These are phyloP conservation scores for Salisapilia sapeloensis DNA, from an alignment of 352 stramenopile genomes.

Conservation along the genomic window DNA sequence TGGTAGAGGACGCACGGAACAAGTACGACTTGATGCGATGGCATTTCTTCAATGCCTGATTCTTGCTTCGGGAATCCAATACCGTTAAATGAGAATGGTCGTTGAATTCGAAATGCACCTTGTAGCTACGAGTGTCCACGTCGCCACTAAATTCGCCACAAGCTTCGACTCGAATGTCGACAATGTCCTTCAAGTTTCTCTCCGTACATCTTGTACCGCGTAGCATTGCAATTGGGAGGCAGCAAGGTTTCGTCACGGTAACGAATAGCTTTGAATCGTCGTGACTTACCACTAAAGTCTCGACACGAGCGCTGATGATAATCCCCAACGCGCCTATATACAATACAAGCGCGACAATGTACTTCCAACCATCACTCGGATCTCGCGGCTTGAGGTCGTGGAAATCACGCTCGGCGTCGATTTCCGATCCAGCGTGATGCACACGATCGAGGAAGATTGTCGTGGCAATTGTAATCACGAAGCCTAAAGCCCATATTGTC, in stretches of 20 bases:
- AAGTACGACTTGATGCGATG: conserved; percentile 36
- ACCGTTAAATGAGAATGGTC: conserved; percentile 28
- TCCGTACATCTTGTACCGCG: conserved; percentile 20
- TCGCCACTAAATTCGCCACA: conserved; percentile 45
- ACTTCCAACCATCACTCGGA: conserved; percentile 53
- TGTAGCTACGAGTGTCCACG: conserved; percentile 47
- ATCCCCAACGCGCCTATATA: conserved; percentile 23
- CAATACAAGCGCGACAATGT: conserved; percentile 32
- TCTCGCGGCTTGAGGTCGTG: too few species aligned
- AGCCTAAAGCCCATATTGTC: conserved; percentile 32
- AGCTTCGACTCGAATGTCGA: conserved; percentile 43
- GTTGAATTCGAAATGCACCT: conserved; percentile 59
- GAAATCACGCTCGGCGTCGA: conserved; percentile 1
- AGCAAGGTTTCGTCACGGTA: conserved; percentile 31
- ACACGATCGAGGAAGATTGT: conserved; percentile 42
- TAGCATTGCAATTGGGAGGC: conserved; percentile 11
- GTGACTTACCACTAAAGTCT: conserved; percentile 44
- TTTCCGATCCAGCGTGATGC: conserved; percentile 8
- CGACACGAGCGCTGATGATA: conserved; percentile 30
- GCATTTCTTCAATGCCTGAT: conserved; percentile 30
- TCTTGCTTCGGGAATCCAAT: conserved; percentile 41
- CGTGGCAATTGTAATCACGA: conserved; percentile 26
- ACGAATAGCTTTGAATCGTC: conserved; percentile 16
- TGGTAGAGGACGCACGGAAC: too few species aligned
- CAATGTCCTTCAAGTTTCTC: conserved; percentile 28